Conservation (phyloP, 140 eudicot genomes). For the Cichorium intybus region DNA sequence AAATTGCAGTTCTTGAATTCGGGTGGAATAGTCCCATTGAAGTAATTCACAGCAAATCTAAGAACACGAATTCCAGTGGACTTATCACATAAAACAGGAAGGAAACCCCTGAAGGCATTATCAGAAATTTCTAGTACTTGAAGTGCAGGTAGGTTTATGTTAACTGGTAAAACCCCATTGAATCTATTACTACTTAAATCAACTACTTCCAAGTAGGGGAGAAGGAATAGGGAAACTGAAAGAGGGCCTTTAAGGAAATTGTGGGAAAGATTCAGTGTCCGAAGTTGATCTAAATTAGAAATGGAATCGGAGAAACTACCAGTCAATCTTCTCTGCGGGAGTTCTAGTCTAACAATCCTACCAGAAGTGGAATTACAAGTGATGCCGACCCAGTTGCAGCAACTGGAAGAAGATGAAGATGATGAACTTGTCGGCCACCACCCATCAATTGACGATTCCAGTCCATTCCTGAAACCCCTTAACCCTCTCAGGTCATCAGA, state of each 20-base stretch:
- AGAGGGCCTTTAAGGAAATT: conserved; percentile 46
- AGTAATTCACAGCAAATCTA: conserved; percentile 29
- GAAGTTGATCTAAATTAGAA: conserved; percentile 43
- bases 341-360: conserved; percentile 42
- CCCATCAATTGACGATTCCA: background rate
- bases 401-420: conserved; percentile 32
- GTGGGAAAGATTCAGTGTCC: conserved; percentile 51
- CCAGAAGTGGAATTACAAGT: conserved; percentile 45
- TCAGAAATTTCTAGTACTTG: conserved; percentile 34
- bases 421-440: background rate
- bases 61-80: conserved; percentile 41
- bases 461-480: background rate
- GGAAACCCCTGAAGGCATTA: conserved; percentile 36
- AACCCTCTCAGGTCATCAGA: background rate
- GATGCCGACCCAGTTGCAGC: conserved; percentile 57
- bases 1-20: conserved; percentile 37
- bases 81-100: conserved; percentile 56
- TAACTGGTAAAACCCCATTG: conserved; percentile 18
- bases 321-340: conserved; percentile 20
- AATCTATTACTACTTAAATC: conserved; percentile 39
- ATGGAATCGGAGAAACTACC: conserved; percentile 37
- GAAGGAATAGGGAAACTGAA: conserved; percentile 39
- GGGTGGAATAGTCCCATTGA: conserved; percentile 35
- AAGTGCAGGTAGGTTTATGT: conserved; percentile 36
- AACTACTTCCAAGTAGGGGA: conserved; percentile 27